Percentiles rank a stretch among this genome's conserved stretches.
Evolutionary conservation across 148 eudicot species (phyloP).

Genomic region (Rhododendron molle): DNA sequence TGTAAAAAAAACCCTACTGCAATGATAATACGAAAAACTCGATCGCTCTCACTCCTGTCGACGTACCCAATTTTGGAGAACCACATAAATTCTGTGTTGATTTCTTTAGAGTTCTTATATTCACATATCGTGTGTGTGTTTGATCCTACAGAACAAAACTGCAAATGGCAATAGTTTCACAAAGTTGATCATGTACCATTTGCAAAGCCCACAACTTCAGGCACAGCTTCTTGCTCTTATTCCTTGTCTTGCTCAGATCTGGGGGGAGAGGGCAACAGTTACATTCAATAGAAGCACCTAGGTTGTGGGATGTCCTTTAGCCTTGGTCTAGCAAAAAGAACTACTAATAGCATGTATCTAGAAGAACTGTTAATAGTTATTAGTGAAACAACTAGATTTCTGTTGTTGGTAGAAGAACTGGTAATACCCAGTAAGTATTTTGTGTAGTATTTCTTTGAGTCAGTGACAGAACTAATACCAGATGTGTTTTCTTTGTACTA

Average conservation of each 20-base stretch:
- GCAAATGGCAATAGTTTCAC: not conserved
- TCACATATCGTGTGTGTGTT: no score
- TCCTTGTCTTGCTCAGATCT: slow-evolving; percentile 97
- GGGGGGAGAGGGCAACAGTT: slow-evolving; percentile 7
- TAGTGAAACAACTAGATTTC: not conserved
- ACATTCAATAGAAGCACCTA: not conserved
- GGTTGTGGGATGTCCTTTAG: not conserved
- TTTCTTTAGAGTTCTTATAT: no score
- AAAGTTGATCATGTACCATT: slow-evolving; percentile 45
- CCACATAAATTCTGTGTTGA: no score
- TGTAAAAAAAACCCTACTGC: no score
- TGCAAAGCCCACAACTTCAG: slow-evolving; percentile 54
- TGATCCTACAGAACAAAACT: not conserved
- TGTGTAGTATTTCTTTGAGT: no score
- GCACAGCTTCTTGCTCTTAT: slow-evolving; percentile 72
- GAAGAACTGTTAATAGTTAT: no score
- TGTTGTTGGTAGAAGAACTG: not conserved
- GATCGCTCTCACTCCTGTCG: no score
- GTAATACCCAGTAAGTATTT: not conserved
- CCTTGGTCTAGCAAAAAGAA: not conserved
- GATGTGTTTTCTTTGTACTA: no score
- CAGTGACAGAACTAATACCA: no score
- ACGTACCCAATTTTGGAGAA: no score
- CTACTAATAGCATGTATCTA: not conserved
- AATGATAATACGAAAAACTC: no score